phyloP scores from a whole-genome alignment of 1,284 basidiomycete genomes.

The Agroathelia rolfsii region DNA sequence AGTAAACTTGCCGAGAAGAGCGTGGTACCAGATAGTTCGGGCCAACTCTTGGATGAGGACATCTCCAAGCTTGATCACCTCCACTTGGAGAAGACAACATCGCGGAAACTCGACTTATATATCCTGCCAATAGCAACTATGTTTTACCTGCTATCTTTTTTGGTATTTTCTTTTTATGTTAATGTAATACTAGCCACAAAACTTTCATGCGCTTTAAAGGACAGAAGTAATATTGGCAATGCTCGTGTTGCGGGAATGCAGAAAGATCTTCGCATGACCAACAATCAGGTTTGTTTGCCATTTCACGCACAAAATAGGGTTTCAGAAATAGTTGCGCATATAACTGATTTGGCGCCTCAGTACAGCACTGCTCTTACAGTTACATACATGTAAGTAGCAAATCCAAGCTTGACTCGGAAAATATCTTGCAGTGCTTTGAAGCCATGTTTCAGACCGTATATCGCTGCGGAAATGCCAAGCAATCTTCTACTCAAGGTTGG shows the following conservation, averaged over 20 bases:
- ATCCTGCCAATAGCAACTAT: conserved; percentile 38
- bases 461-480: conserved; percentile 47
- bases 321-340: background rate
- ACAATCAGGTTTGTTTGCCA: conserved; percentile 30
- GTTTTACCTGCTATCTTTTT: conserved; percentile 40
- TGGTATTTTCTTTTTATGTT: conserved; percentile 23
- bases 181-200: too few species aligned
- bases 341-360: conserved; percentile 11
- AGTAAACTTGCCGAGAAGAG: too few species aligned
- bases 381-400: conserved; percentile 33
- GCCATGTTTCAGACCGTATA: conserved; percentile 37
- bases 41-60: too few species aligned
- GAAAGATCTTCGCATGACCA: conserved; percentile 39
- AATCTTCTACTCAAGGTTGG: conserved; percentile 45
- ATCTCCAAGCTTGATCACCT: too few species aligned
- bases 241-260: conserved; percentile 51
- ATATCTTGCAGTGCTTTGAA: conserved; percentile 8
- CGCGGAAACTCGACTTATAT: conserved; percentile 38
- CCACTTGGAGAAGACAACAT: conserved; percentile 29
- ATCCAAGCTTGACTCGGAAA: conserved; percentile 8
- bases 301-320: too few species aligned
- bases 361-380: conserved; percentile 45
- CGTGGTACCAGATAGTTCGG: too few species aligned
- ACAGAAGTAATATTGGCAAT: conserved; percentile 44
- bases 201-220: too few species aligned